These are phyloP conservation scores for Gaeumannomyces sp. DNA, from an alignment of 2,329 filamentous ascomycete genomes.

Conservation along the genomic window DNA sequence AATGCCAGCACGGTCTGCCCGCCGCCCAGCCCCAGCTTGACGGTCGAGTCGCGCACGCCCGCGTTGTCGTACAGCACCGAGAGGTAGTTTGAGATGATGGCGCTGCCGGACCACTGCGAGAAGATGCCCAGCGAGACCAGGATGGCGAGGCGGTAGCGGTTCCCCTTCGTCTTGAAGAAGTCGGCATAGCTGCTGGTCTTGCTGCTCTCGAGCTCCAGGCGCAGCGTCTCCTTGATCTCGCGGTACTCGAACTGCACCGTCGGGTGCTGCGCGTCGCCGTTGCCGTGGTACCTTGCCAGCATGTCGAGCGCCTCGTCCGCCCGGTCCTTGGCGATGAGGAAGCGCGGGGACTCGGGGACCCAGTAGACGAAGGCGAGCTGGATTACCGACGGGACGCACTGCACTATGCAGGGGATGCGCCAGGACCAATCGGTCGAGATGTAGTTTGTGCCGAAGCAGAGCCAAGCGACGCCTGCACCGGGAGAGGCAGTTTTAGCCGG, in stretches of 20 bases:
- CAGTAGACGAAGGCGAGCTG: slow-evolving; percentile 16
- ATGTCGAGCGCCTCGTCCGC: slow-evolving; percentile 47
- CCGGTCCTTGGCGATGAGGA: slow-evolving; percentile 26
- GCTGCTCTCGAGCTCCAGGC: slow-evolving; percentile 23
- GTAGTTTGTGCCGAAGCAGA: slow-evolving; percentile 15
- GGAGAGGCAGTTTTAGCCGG: slow-evolving; percentile 31
- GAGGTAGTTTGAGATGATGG: slow-evolving; percentile 53
- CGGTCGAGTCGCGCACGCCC: slow-evolving; percentile 39
- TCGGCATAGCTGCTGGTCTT: slow-evolving; percentile 39
- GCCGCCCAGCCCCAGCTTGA: slow-evolving; percentile 40
- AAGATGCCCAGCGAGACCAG: slow-evolving; percentile 44
- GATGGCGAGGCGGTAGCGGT: slow-evolving; percentile 17
- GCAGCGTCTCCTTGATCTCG: slow-evolving; percentile 51
- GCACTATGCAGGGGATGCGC: slow-evolving; percentile 15
- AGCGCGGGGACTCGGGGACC: slow-evolving; percentile 46
- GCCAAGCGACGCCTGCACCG: slow-evolving; percentile 14
- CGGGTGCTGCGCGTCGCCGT: slow-evolving; percentile 43
- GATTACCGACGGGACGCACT: slow-evolving; percentile 15
- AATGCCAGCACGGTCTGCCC: slow-evolving; percentile 46
- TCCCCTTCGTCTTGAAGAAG: slow-evolving; percentile 35
- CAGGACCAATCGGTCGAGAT: slow-evolving; percentile 15
- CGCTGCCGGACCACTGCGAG: slow-evolving; percentile 56
- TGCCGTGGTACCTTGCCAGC: slow-evolving; percentile 50
- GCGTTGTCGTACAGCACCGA: slow-evolving; percentile 46
- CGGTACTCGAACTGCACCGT: slow-evolving; percentile 53